phyloP scores from a whole-genome alignment of 345 rosid genomes.

The Aquilaria malaccensis region DNA sequence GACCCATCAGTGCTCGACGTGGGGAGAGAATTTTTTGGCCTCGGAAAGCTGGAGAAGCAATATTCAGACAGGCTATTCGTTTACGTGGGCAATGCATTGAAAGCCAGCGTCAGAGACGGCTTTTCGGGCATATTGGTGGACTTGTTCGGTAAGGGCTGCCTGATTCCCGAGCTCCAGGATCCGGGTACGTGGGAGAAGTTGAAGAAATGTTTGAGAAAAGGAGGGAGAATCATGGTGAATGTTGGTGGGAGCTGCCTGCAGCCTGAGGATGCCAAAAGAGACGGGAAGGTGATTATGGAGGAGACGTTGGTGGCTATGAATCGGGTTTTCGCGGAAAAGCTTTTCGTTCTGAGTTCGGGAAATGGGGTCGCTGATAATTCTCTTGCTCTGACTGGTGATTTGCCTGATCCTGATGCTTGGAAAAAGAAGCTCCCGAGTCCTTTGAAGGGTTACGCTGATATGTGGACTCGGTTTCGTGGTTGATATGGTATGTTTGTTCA shows the following conservation, averaged over 20 bases:
- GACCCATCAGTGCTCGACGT: conserved; percentile 76
- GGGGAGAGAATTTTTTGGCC: conserved; percentile 71
- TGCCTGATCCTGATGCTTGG: conserved; percentile 65
- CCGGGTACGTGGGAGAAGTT: conserved; percentile 55
- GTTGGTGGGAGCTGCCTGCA: conserved; percentile 49
- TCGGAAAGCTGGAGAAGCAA: conserved; percentile 53
- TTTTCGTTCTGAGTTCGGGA: conserved; percentile 48
- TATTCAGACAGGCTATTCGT: conserved; percentile 51
- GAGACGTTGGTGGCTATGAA: conserved; percentile 64
- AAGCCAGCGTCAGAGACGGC: conserved; percentile 43
- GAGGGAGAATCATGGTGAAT: conserved; percentile 63
- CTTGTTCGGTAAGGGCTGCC: conserved; percentile 58
- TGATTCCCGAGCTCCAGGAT: conserved; percentile 86
- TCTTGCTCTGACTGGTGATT: conserved; percentile 54
- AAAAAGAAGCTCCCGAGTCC: conserved; percentile 35
- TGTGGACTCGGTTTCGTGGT: conserved; percentile 48
- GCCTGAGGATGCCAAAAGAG: conserved; percentile 53
- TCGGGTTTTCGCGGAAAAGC: conserved; percentile 41
- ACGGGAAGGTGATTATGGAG: conserved; percentile 68
- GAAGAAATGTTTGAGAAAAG: conserved; percentile 49
- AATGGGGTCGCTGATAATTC: conserved; percentile 58
- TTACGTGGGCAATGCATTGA: conserved; percentile 60
- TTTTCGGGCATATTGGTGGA: conserved; percentile 57
- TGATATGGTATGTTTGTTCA: conserved; percentile 14
- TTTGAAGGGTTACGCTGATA: conserved; percentile 46